Conservation (phyloP, 148 eudicot species). For the Chenopodium berlandieri region DNA sequence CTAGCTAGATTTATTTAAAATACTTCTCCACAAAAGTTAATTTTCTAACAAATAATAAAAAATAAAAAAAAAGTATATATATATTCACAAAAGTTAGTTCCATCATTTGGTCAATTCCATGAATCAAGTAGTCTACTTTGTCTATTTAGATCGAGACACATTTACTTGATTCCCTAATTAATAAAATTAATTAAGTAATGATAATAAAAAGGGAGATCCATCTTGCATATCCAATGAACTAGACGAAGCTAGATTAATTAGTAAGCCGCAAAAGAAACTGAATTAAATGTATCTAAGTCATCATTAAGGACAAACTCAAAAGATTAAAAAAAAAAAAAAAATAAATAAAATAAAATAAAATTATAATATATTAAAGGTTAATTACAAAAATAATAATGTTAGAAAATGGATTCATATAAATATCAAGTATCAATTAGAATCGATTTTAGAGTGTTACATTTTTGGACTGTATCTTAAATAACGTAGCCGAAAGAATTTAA, state of each 20-base stretch:
- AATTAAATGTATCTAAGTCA: slow-evolving; percentile 26
- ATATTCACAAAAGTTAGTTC: neutral
- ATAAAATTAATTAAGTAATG: neutral
- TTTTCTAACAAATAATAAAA: neutral
- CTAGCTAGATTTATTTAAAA: no score
- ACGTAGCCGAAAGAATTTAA: slow-evolving; percentile 6
- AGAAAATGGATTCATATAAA: neutral
- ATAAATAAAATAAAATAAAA: no score
- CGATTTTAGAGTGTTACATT: slow-evolving; percentile 5
- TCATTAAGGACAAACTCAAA: slow-evolving; percentile 17
- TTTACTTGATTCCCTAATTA: neutral
- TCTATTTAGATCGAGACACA: neutral
- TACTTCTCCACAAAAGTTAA: no score
- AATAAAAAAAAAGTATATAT: neutral
- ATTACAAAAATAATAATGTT: neutral
- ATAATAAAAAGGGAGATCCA: neutral
- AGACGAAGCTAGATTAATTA: neutral
- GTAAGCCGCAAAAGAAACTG: slow-evolving; percentile 20
- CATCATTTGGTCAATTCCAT: slow-evolving; percentile 11
- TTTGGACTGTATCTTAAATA: neutral
- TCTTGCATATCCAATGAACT: slow-evolving; percentile 21
- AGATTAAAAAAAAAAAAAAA: neutral
- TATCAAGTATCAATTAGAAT: slow-evolving; percentile 9
- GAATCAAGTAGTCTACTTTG: slow-evolving; percentile 8
- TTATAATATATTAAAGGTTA: neutral